phyloP scores from a whole-genome alignment of 2,329 filamentous ascomycete genomes.

The Penicillium decumbens region DNA sequence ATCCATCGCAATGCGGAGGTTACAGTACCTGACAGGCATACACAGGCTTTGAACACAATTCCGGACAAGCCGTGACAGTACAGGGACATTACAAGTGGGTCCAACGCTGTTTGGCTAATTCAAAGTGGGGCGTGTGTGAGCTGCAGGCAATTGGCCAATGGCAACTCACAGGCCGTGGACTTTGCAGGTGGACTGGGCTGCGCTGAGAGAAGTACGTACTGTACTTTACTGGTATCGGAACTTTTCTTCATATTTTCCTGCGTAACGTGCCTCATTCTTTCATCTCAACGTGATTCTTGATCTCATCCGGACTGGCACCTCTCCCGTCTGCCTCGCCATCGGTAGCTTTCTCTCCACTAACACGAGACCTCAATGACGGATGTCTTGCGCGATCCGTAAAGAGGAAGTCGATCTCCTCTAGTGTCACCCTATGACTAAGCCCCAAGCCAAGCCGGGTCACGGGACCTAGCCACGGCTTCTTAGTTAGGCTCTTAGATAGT shows the following conservation, averaged over 20 bases:
- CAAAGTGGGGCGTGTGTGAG: constrained; percentile 3
- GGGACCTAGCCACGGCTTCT: too few species aligned
- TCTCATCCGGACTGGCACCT: neutral
- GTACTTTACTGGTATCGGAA: neutral
- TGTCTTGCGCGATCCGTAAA: constrained; percentile 27
- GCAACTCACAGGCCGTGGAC: neutral
- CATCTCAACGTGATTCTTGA: neutral
- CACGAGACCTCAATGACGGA: constrained; percentile 3
- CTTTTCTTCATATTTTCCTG: too few species aligned
- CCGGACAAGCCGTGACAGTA: constrained; percentile 17
- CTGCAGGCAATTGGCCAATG: constrained; percentile 18
- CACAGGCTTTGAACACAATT: constrained; percentile 4
- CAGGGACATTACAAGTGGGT: constrained; percentile 2
- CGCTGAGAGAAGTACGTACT: neutral
- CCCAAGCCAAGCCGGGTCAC: too few species aligned
- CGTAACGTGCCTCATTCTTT: neutral
- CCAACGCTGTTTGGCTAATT: constrained; percentile 12
- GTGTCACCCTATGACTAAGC: too few species aligned
- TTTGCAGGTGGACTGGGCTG: neutral
- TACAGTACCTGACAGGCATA: constrained; percentile 16
- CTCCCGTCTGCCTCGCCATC: neutral
- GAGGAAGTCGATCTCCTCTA: constrained; percentile 45
- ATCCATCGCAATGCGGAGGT: constrained; percentile 25
- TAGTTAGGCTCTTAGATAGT: too few species aligned
- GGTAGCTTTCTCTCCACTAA: neutral